These are phyloP conservation scores for Claviceps sp. DNA, from an alignment of 2,329 filamentous ascomycete genomes.

Conservation along the genomic window DNA sequence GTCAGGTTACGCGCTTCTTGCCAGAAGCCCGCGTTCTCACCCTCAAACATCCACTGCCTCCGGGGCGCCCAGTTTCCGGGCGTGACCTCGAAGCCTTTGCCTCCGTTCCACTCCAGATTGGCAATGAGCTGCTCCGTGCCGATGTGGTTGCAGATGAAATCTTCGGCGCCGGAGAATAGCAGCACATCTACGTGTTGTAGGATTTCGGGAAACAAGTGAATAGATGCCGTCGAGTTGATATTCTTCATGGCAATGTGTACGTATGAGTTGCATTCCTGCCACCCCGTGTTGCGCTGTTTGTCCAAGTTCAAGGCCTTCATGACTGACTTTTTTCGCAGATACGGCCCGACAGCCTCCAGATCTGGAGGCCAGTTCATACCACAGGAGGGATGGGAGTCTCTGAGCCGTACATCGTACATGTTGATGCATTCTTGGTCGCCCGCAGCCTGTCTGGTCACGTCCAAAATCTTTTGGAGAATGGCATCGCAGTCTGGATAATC, in stretches of 20 bases:
- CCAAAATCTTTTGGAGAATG: slow-evolving; percentile 61
- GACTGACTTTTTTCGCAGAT: slow-evolving; percentile 74
- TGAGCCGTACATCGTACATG: slow-evolving; percentile 92
- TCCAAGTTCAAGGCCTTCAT: slow-evolving; percentile 70
- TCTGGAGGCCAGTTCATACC: slow-evolving; percentile 98
- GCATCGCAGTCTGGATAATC: slow-evolving; percentile 60
- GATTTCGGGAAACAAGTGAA: slow-evolving; percentile 63
- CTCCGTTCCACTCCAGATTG: slow-evolving; percentile 84
- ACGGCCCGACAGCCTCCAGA: slow-evolving; percentile 61
- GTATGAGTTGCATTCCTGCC: slow-evolving; percentile 76
- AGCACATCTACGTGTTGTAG: slow-evolving; percentile 65
- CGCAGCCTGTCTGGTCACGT: slow-evolving; percentile 43
- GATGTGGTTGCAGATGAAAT: slow-evolving; percentile 93
- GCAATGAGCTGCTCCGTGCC: slow-evolving; percentile 86
- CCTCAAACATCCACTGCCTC: slow-evolving; percentile 87
- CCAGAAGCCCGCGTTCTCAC: slow-evolving; percentile 76
- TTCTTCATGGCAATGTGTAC: slow-evolving; percentile 62
- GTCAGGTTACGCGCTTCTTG: slow-evolving; percentile 91
- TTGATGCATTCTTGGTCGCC: slow-evolving; percentile 59
- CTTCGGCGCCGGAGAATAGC: slow-evolving; percentile 85
- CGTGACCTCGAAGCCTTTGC: slow-evolving; percentile 76
- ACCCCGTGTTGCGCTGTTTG: slow-evolving; percentile 68
- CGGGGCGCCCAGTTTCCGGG: slow-evolving; percentile 86
- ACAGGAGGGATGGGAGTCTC: slow-evolving; percentile 67
- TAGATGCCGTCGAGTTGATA: slow-evolving; percentile 56